A percentile compares a stretch with the other conserved stretches of the same genome.
Evolutionary conservation across 2,329 filamentous ascomycete species (phyloP).

Genomic region (Thielaviopsis musarum): DNA sequence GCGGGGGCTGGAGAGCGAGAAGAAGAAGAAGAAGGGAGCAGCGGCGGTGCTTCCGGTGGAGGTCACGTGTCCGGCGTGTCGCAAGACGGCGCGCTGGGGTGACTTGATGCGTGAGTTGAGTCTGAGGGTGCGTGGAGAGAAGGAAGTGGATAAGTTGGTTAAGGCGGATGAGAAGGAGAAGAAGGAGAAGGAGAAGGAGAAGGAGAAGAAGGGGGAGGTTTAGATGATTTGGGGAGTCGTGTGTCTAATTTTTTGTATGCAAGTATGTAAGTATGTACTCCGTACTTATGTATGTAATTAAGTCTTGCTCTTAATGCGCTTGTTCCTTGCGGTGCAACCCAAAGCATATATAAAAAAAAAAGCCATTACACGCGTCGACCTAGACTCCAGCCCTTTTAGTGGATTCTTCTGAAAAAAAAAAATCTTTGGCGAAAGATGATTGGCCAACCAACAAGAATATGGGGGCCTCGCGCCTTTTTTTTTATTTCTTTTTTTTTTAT

Average conservation of each 20-base stretch:
- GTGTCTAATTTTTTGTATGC: neutral
- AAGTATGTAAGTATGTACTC: too few relatives aligned
- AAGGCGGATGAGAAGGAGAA: conserved; percentile 22
- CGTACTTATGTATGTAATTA: too few relatives aligned
- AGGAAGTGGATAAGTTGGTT: conserved; percentile 53
- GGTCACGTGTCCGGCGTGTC: conserved; percentile 58
- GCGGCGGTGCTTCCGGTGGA: conserved; percentile 44
- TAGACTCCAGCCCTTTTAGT: too few relatives aligned
- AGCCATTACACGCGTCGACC: too few relatives aligned
- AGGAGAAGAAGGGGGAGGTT: neutral
- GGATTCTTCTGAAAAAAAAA: too few relatives aligned
- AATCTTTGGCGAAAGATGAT: too few relatives aligned
- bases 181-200: neutral
- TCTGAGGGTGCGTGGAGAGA: conserved; percentile 50
- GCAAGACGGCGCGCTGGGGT: conserved; percentile 46
- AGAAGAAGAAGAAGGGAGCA: conserved; percentile 11
- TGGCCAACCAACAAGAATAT: too few relatives aligned
- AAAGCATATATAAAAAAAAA: too few relatives aligned
- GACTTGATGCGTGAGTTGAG: conserved; percentile 72
- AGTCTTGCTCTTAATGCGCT: too few relatives aligned
- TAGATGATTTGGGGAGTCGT: neutral
- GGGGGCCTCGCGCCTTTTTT: too few relatives aligned
- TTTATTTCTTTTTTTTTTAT: too few relatives aligned
- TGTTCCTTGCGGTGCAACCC: too few relatives aligned
- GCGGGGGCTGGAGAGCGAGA: conserved; percentile 27